A percentile compares a stretch with the other conserved stretches of the same genome.
phyloP scores from a whole-genome alignment of 2,329 filamentous ascomycete genomes.

The Fusarium floridanum region DNA sequence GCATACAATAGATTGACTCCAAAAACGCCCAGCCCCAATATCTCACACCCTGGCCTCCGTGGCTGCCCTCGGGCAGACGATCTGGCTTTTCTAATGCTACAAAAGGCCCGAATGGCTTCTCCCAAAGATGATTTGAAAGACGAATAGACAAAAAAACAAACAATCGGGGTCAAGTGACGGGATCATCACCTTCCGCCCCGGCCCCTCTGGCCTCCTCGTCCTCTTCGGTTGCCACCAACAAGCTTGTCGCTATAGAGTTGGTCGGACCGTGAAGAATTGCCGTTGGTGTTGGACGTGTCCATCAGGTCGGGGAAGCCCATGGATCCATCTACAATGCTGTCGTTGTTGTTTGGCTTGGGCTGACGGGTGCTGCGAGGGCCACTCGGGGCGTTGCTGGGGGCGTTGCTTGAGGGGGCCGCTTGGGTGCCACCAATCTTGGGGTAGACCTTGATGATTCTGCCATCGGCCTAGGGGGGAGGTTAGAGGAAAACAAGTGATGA shows the following conservation, averaged over 20 bases:
- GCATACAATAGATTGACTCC: slow-evolving; percentile 20
- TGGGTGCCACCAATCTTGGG: slow-evolving; percentile 67
- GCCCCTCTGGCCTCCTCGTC: slow-evolving; percentile 45
- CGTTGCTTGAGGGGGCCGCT: slow-evolving; percentile 42
- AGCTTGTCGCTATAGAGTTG: slow-evolving; percentile 67
- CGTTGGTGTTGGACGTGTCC: slow-evolving; percentile 45
- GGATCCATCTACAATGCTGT: slow-evolving; percentile 65
- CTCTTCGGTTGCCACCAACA: slow-evolving; percentile 48
- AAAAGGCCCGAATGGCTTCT: background rate
- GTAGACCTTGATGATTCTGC: slow-evolving; percentile 79
- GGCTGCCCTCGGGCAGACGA: slow-evolving; percentile 5
- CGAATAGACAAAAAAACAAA: background rate
- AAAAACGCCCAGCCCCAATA: slow-evolving; percentile 36
- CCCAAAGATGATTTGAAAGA: background rate
- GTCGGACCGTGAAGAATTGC: slow-evolving; percentile 44
- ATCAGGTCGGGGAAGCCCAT: slow-evolving; percentile 66
- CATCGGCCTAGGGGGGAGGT: slow-evolving; percentile 71
- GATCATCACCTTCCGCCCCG: slow-evolving; percentile 39
- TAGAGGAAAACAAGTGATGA: background rate
- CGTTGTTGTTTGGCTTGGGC: slow-evolving; percentile 43
- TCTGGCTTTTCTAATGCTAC: slow-evolving; percentile 29
- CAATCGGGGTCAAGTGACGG: background rate
- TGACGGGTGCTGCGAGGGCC: slow-evolving; percentile 48
- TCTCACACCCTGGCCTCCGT: background rate
- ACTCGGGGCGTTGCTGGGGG: slow-evolving; percentile 48